phyloP scores from a whole-genome alignment of 2,329 filamentous ascomycete genomes.

The Sarocladium brachiariae region DNA sequence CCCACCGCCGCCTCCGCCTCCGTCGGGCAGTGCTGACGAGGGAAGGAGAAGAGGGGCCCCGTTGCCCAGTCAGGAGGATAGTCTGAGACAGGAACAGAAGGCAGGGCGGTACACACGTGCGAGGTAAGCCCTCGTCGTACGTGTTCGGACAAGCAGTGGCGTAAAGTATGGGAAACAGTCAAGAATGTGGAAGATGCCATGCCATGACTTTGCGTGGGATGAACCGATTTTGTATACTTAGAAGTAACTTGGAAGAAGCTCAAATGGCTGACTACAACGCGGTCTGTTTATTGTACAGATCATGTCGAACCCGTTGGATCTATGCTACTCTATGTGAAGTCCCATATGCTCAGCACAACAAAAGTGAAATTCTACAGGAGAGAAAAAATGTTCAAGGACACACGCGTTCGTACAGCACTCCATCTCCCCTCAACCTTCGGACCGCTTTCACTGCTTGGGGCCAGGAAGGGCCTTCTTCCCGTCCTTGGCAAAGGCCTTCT shows the following conservation, averaged over 20 bases:
- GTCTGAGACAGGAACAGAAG: conserved; percentile 68
- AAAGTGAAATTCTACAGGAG: background rate
- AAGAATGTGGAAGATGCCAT: too few species aligned
- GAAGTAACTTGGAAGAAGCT: background rate
- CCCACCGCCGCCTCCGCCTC: conserved; percentile 31
- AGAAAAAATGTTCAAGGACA: background rate
- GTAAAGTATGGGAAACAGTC: too few species aligned
- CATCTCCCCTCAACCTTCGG: background rate
- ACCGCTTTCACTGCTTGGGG: background rate
- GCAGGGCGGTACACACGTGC: conserved; percentile 53
- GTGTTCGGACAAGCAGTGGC: too few species aligned
- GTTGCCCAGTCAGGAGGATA: conserved; percentile 78
- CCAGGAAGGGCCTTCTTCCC: conserved; percentile 14
- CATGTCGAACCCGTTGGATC: background rate
- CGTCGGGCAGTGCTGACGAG: conserved; percentile 21
- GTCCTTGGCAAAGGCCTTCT: conserved; percentile 49
- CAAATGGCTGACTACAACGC: background rate
- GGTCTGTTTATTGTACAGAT: conserved; percentile 5
- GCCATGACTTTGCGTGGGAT: conserved; percentile 28
- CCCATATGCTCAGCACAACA: background rate
- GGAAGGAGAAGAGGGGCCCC: conserved; percentile 55
- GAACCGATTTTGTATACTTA: background rate
- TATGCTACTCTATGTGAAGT: conserved; percentile 1
- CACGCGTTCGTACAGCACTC: background rate
- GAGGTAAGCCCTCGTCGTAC: conserved; percentile 25